phyloP scores from a whole-genome alignment of 2,329 filamentous ascomycete species.

The Arthrobotrys iridis region DNA sequence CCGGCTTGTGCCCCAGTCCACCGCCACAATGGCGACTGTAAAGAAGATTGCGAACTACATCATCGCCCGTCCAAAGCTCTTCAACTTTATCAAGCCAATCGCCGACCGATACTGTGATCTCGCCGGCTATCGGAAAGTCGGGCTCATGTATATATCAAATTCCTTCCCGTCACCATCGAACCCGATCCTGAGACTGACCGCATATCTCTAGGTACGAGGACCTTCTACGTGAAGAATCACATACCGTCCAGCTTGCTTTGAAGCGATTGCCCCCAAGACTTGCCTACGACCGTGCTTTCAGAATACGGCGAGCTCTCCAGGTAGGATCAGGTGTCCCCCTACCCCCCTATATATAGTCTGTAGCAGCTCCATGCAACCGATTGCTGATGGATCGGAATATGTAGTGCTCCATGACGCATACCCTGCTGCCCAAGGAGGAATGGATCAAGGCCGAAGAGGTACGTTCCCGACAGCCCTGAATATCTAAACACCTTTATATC shows the following conservation, averaged over 20 bases:
- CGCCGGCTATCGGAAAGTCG: slow-evolving; percentile 90
- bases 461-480: slow-evolving; percentile 58
- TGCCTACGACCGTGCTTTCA: slow-evolving; percentile 96
- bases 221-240: slow-evolving; percentile 90
- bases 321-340: slow-evolving; percentile 63
- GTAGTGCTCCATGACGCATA: slow-evolving; percentile 73
- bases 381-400: not conserved
- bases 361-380: not conserved
- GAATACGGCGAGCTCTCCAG: slow-evolving; percentile 94
- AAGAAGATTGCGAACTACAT: slow-evolving; percentile 72
- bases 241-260: slow-evolving; percentile 84
- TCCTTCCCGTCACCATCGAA: not conserved
- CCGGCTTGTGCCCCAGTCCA: not conserved
- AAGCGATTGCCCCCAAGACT: slow-evolving; percentile 90
- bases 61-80: slow-evolving; percentile 85
- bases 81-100: slow-evolving; percentile 79
- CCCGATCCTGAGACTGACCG: not conserved
- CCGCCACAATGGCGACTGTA: slow-evolving; percentile 29
- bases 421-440: slow-evolving; percentile 72
- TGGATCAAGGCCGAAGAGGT: slow-evolving; percentile 76
- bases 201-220: slow-evolving; percentile 79
- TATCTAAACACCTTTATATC: slow-evolving; percentile 13
- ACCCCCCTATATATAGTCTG: too few species aligned
- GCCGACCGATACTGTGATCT: slow-evolving; percentile 89
- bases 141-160: slow-evolving; percentile 75